Base-by-base conservation (phyloP, 2,329 filamentous ascomycete species). In the Ophiocordyceps robertsii region DNA sequence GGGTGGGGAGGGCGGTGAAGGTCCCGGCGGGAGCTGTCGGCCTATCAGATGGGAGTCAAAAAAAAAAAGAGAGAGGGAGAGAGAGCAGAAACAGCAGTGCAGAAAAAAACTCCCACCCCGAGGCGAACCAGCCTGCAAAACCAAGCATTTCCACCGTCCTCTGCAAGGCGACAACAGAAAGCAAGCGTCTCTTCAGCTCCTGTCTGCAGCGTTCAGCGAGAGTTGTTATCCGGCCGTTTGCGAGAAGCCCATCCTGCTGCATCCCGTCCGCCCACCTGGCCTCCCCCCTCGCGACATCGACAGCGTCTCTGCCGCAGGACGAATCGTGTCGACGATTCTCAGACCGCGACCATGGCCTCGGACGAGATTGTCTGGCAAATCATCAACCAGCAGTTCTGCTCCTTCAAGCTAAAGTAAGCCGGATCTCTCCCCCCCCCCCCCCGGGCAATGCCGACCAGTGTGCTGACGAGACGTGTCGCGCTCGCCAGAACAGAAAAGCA, bases 281-380 rank as follows among this genome's bases (percentile, higher is more conserved):
- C n/a, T 24, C 24, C 24, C 24, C 24, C 35, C 9, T 19, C 12
- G 8, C 4, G 13, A 21, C 8, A 29, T n/a, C 10, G 11, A 8
- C 37, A 10, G 24, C 41, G 43, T 40, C 39, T 42, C 41, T 46
- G 49, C 47, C 48, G 44, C 43, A 17, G 43, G 4, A 6, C 4
- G n/a, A 31, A 4, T 29, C 29, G 11, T 19, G 19, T 16, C 24
- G n/a, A 40, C 46, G 44, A 93, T 92, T 27, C 24, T 6, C 16
- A n/a, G 33, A n/a, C 33, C 33, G 33, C 33, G 3, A 16, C 33
- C 16, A 36, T 36, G 84, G 79, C 85, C 45, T 93, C 87, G 49
- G 90, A 96, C 71, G 90, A 96, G 66, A 93, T 96, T 51, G 82
- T 96, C 49, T 98, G 92, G 92, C 81, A 89, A 62, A 85, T 95